Conservation (phyloP, 2,329 filamentous ascomycete genomes). For the Dactylonectria estremocensis region DNA sequence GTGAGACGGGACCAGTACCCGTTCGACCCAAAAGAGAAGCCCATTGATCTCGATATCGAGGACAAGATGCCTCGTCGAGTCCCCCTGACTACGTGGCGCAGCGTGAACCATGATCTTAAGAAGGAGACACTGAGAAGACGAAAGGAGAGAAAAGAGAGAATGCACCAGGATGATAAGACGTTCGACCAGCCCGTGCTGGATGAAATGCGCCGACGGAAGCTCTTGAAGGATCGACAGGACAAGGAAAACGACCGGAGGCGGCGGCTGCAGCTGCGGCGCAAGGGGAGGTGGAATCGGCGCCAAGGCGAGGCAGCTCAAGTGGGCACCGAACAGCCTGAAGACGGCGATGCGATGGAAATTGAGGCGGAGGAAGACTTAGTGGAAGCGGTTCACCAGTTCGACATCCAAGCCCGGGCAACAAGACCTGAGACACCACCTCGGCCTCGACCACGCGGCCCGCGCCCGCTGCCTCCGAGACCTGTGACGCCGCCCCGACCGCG, state of each 20-base stretch:
- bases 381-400: neutral
- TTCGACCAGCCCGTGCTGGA: slow-evolving; percentile 7
- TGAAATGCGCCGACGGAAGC: slow-evolving; percentile 1
- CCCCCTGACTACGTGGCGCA: neutral
- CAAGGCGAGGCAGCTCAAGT: neutral
- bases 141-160: slow-evolving; percentile 8
- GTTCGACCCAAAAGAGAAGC: slow-evolving; percentile 15
- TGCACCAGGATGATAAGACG: neutral
- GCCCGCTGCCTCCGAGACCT: neutral
- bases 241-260: slow-evolving; percentile 13
- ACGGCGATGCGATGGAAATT: slow-evolving; percentile 5
- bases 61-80: neutral
- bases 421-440: neutral
- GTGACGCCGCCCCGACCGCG: neutral
- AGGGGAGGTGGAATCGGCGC: slow-evolving; percentile 4
- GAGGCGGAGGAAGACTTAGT: neutral
- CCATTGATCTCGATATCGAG: slow-evolving; percentile 24
- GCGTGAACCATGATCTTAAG: neutral
- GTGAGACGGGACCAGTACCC: slow-evolving; percentile 29
- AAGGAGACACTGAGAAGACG: neutral
- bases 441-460: too few relatives aligned
- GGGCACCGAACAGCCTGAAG: neutral
- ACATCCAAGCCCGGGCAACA: neutral
- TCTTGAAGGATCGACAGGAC: slow-evolving; percentile 15
- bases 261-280: slow-evolving; percentile 17